phyloP scores from a whole-genome alignment of 345 rosid genomes.

The Cardiospermum halicacabum region DNA sequence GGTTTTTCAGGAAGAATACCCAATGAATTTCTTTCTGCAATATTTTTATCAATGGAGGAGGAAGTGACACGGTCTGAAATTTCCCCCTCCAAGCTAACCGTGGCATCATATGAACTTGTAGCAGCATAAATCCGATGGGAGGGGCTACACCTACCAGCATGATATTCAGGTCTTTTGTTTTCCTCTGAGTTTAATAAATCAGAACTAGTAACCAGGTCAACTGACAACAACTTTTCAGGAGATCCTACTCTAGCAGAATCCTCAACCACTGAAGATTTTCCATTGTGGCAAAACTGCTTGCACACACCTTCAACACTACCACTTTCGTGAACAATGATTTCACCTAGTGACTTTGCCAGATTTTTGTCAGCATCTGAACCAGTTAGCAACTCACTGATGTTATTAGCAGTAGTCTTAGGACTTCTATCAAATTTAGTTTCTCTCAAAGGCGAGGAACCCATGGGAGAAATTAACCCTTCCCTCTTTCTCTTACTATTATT shows the following conservation, averaged over 20 bases:
- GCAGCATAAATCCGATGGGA: slow-evolving; percentile 5
- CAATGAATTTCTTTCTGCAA: slow-evolving; percentile 17
- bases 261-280: slow-evolving; percentile 23
- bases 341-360: slow-evolving; percentile 18
- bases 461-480: slow-evolving; percentile 22
- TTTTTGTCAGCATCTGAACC: slow-evolving; percentile 23
- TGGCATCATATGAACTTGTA: slow-evolving; percentile 8
- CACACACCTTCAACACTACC: slow-evolving; percentile 23
- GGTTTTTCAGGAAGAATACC: slow-evolving; percentile 9
- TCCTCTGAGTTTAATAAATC: slow-evolving; percentile 24
- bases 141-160: slow-evolving; percentile 22
- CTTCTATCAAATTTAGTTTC: slow-evolving; percentile 29
- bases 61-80: slow-evolving; percentile 12
- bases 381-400: slow-evolving; percentile 11
- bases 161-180: slow-evolving; percentile 19
- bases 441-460: slow-evolving; percentile 23
- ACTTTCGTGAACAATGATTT: slow-evolving; percentile 17
- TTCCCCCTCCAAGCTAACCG: slow-evolving; percentile 19
- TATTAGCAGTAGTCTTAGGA: slow-evolving; percentile 22
- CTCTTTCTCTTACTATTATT: slow-evolving; percentile 28
- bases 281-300: slow-evolving; percentile 24
- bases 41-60: slow-evolving; percentile 23
- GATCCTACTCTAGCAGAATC: slow-evolving; percentile 19
- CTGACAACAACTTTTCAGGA: slow-evolving; percentile 18
- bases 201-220: slow-evolving; percentile 20